Percentiles rank a stretch among this genome's conserved stretches.
Evolutionary conservation across 139 green algal species (phyloP).

Genomic region (Chlorella sp.): DNA sequence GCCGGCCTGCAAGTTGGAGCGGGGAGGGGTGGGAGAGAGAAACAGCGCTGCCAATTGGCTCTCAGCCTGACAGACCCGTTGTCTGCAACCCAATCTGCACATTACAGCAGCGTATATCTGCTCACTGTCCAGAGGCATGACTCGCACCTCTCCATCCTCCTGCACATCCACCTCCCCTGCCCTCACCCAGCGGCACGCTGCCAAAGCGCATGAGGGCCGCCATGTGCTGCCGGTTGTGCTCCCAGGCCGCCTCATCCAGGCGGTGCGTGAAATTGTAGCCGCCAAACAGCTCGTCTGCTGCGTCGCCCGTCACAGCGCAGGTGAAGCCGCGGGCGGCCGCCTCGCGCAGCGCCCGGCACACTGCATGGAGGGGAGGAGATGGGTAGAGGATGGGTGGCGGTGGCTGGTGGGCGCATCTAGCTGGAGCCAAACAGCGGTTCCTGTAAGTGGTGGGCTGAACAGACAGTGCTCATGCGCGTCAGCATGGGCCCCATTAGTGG

Average conservation of each 20-base stretch:
- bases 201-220: slow-evolving; percentile 7
- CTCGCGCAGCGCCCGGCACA: slow-evolving; percentile 39
- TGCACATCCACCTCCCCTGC: background rate
- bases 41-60: too few relatives aligned
- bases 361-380: slow-evolving; percentile 7
- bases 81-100: background rate
- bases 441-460: too few relatives aligned
- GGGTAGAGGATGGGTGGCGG: too few relatives aligned
- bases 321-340: slow-evolving; percentile 39
- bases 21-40: too few relatives aligned
- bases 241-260: slow-evolving; percentile 15
- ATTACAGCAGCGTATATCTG: background rate
- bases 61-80: too few relatives aligned
- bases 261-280: slow-evolving; percentile 43
- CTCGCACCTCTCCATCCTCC: background rate
- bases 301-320: slow-evolving; percentile 51
- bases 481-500: too few relatives aligned
- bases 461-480: too few relatives aligned
- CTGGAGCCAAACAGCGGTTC: too few relatives aligned
- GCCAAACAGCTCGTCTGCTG: slow-evolving; percentile 53
- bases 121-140: background rate
- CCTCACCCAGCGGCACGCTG: slow-evolving; percentile 25
- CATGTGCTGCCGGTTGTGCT: slow-evolving; percentile 19
- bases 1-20: background rate
- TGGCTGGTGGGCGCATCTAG: too few relatives aligned